phyloP scores from a whole-genome alignment of 2,329 filamentous ascomycete genomes.

The Pezicula neosporulosa region DNA sequence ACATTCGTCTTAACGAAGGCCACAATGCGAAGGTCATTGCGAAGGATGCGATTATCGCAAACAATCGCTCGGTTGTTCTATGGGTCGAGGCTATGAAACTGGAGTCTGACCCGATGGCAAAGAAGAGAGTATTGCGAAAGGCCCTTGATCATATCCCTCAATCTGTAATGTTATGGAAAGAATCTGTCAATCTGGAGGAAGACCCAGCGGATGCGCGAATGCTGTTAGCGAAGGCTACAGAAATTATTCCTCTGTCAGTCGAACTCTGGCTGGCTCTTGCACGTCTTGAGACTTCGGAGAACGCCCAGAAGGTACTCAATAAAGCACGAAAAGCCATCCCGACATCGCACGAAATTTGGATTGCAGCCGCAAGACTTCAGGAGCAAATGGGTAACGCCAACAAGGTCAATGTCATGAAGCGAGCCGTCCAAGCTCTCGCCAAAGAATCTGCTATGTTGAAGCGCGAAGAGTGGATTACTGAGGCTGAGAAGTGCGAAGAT shows the following conservation, averaged over 20 bases:
- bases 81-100: conserved; percentile 97
- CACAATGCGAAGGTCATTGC: conserved; percentile 96
- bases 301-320: conserved; percentile 93
- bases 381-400: conserved; percentile 78
- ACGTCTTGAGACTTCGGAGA: conserved; percentile 81
- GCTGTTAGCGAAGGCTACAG: conserved; percentile 88
- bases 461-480: conserved; percentile 92
- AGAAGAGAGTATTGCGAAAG: conserved; percentile 89
- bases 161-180: conserved; percentile 97
- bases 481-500: conserved; percentile 92
- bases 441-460: conserved; percentile 96
- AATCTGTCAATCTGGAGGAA: conserved; percentile 92
- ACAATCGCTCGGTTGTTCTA: conserved; percentile 80
- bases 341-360: conserved; percentile 94
- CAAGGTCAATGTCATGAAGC: conserved; percentile 90
- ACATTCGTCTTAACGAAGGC: conserved; percentile 86
- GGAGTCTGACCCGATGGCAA: conserved; percentile 76
- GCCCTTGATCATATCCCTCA: conserved; percentile 91
- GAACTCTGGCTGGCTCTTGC: conserved; percentile 95
- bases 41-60: conserved; percentile 87
- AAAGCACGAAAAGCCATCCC: conserved; percentile 91
- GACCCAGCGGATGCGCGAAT: conserved; percentile 83
- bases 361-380: conserved; percentile 86
- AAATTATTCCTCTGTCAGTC: conserved; percentile 89
- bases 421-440: conserved; percentile 81